Conservation (phyloP, 441 rosid genomes). For the Populus hybrid region DNA sequence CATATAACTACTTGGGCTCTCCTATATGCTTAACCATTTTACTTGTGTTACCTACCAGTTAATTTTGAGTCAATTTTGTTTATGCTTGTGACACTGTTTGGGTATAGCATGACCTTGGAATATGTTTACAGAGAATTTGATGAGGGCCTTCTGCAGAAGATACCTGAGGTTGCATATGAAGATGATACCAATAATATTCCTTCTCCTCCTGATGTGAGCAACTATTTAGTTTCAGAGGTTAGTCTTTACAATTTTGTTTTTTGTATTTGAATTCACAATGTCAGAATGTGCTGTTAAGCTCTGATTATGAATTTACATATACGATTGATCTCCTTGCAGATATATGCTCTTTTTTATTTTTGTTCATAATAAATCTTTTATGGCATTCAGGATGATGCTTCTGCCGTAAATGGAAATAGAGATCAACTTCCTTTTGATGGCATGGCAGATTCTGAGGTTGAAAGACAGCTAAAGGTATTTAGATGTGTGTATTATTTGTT, state of each 20-base stretch:
- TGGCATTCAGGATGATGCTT: constrained; percentile 65
- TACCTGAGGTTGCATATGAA: constrained; percentile 75
- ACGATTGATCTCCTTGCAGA: neutral
- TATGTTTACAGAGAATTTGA: constrained; percentile 79
- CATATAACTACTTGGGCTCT: neutral
- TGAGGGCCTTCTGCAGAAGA: constrained; percentile 77
- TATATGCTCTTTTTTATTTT: neutral
- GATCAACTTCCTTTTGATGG: constrained; percentile 75
- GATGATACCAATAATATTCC: constrained; percentile 63
- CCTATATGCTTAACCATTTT: constrained; percentile 4
- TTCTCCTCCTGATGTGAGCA: constrained; percentile 94
- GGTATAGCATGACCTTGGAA: constrained; percentile 23
- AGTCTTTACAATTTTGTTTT: constrained; percentile 26
- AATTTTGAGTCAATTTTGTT: constrained; percentile 12
- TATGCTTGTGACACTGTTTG: constrained; percentile 13
- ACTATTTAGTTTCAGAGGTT: constrained; percentile 87
- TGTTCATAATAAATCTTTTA: constrained; percentile 19
- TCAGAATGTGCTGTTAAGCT: neutral
- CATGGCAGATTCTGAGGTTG: constrained; percentile 85
- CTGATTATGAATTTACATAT: neutral
- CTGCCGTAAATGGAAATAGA: constrained; percentile 61
- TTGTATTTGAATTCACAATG: constrained; percentile 1
- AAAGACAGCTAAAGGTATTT: constrained; percentile 74
- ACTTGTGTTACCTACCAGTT: constrained; percentile 7
- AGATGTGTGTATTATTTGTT: neutral